phyloP scores from a whole-genome alignment of 75 land plant species.

The Cryptomeria japonica region DNA sequence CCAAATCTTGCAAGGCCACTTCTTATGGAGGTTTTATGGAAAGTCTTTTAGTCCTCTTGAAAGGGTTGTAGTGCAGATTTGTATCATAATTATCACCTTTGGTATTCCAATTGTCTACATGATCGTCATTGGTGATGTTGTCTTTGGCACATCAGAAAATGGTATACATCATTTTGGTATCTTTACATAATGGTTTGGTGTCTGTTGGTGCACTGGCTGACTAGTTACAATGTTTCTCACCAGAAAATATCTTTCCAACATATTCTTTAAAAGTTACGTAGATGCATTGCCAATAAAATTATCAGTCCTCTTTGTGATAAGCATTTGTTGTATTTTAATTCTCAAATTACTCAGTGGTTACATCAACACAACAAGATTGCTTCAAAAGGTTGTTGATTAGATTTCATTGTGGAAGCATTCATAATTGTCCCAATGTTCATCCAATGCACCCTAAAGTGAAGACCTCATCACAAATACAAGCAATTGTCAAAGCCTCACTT shows the following conservation, averaged over 20 bases:
- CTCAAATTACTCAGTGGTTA: constrained; percentile 23
- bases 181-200: constrained; percentile 41
- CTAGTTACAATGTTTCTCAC: constrained; percentile 26
- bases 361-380: constrained; percentile 17
- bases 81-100: constrained; percentile 71
- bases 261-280: constrained; percentile 33
- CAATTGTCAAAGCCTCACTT: constrained; percentile 16
- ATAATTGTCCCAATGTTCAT: constrained; percentile 36
- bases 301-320: constrained; percentile 36
- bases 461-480: neutral
- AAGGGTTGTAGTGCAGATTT: constrained; percentile 52
- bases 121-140: constrained; percentile 81
- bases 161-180: constrained; percentile 38
- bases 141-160: constrained; percentile 28
- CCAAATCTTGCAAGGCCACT: constrained; percentile 40
- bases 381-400: constrained; percentile 27
- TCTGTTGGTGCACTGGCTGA: constrained; percentile 41
- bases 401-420: constrained; percentile 37
- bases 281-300: constrained; percentile 37
- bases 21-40: constrained; percentile 82
- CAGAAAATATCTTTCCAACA: constrained; percentile 28
- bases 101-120: constrained; percentile 86
- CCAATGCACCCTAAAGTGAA: constrained; percentile 38
- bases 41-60: constrained; percentile 76
- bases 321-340: constrained; percentile 16